Percentiles rank a stretch among this genome's conserved stretches.
phyloP scores from a whole-genome alignment of 192 early-diverging fungal genomes.

The Umbelopsis vinacea region DNA sequence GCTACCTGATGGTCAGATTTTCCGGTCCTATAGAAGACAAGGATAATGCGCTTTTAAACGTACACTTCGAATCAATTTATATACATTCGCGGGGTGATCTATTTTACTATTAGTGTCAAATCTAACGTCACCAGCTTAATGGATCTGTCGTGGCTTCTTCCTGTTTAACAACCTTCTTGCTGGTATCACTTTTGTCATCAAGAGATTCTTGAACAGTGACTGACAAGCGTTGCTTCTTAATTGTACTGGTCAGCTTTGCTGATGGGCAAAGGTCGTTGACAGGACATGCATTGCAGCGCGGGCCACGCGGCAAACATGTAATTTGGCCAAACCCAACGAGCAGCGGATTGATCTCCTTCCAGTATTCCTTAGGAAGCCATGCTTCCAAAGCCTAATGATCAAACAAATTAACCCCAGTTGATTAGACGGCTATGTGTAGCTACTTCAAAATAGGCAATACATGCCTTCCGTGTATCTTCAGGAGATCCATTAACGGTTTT shows the following conservation, averaged over 20 bases:
- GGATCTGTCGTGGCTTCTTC: neutral
- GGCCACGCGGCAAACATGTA: slow-evolving; percentile 73
- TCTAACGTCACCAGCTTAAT: neutral
- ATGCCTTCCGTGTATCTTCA: slow-evolving; percentile 76
- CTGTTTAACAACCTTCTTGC: neutral
- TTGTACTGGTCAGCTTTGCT: neutral
- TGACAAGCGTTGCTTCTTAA: neutral
- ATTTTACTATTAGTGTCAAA: no score
- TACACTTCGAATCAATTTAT: no score
- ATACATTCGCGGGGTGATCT: no score
- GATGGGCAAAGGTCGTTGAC: slow-evolving; percentile 71
- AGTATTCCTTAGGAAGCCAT: slow-evolving; percentile 84
- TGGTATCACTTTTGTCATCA: neutral
- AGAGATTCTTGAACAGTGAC: neutral
- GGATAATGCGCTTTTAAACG: no score
- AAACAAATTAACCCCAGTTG: no score
- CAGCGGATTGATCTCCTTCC: slow-evolving; percentile 87
- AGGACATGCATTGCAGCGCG: slow-evolving; percentile 82
- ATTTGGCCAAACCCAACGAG: slow-evolving; percentile 94
- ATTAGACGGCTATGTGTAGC: no score
- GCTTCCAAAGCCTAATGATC: slow-evolving; percentile 60
- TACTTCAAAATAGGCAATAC: neutral
- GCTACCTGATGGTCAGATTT: no score
- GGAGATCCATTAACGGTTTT: slow-evolving; percentile 73
- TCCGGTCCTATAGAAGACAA: no score